phyloP scores from a whole-genome alignment of 768 basidiomycete genomes.

The Grammothele lineata region DNA sequence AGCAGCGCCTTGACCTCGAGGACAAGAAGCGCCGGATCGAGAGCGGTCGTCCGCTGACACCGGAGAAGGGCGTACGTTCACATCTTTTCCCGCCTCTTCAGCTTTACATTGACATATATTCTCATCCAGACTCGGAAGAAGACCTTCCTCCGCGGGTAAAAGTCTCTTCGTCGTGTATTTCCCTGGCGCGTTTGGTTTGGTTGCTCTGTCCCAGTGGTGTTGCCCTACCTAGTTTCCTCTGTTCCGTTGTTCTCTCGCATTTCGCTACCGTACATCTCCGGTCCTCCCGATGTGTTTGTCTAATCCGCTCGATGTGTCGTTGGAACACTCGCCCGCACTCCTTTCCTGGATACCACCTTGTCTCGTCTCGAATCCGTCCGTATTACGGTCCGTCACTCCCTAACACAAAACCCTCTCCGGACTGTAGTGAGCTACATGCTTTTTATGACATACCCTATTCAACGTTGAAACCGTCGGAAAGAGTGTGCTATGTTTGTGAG shows the following conservation, averaged over 20 bases:
- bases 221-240: constrained; percentile 14
- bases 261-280: constrained; percentile 40
- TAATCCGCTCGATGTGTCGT: constrained; percentile 18
- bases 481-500: not conserved
- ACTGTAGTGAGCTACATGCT: constrained; percentile 21
- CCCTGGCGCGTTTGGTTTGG: constrained; percentile 29
- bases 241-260: constrained; percentile 30
- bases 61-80: constrained; percentile 80
- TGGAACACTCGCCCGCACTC: constrained; percentile 47
- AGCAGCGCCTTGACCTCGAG: constrained; percentile 91
- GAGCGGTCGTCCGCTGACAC: constrained; percentile 90
- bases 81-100: not conserved
- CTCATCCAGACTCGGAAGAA: constrained; percentile 57
- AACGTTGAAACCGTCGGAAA: constrained; percentile 2
- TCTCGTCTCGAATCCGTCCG: constrained; percentile 16
- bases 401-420: constrained; percentile 19
- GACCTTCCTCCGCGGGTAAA: constrained; percentile 69
- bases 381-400: constrained; percentile 21
- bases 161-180: constrained; percentile 24
- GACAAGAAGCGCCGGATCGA: constrained; percentile 98
- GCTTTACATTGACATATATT: not conserved
- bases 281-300: constrained; percentile 20
- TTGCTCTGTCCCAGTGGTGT: constrained; percentile 31
- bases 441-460: constrained; percentile 28
- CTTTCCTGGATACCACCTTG: constrained; percentile 29